Percentiles rank a stretch among this genome's conserved stretches.
phyloP scores from a whole-genome alignment of 2,329 filamentous ascomycete genomes.

The Diplocarpon mali region DNA sequence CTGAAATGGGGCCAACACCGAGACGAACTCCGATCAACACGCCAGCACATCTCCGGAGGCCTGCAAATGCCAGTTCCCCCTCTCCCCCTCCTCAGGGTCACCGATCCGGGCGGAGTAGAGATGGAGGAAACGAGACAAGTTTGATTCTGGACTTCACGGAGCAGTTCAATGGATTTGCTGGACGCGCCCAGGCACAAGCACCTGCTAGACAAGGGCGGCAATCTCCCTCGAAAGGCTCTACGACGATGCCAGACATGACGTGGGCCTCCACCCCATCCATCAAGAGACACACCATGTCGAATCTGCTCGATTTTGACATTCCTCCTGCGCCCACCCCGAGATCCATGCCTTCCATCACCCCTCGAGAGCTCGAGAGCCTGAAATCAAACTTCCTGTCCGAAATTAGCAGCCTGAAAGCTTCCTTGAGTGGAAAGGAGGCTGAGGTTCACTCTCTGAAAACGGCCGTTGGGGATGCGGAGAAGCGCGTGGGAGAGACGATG shows the following conservation, averaged over 20 bases:
- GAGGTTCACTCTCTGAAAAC: slow-evolving; percentile 81
- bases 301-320: slow-evolving; percentile 81
- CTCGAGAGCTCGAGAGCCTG: slow-evolving; percentile 81
- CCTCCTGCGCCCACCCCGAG: slow-evolving; percentile 88
- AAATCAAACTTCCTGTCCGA: slow-evolving; percentile 88
- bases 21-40: slow-evolving; percentile 21
- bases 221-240: slow-evolving; percentile 34
- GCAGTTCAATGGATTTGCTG: slow-evolving; percentile 48
- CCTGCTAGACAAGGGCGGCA: slow-evolving; percentile 36
- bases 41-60: slow-evolving; percentile 23
- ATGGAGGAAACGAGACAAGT: slow-evolving; percentile 54
- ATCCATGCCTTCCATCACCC: slow-evolving; percentile 81
- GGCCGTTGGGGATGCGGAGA: slow-evolving; percentile 82
- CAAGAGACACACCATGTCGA: slow-evolving; percentile 39
- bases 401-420: slow-evolving; percentile 88
- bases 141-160: slow-evolving; percentile 83
- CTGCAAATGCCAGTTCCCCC: slow-evolving; percentile 20
- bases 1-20: slow-evolving; percentile 31
- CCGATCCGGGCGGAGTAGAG: slow-evolving; percentile 22
- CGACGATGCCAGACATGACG: slow-evolving; percentile 17
- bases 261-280: slow-evolving; percentile 20
- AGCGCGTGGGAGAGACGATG: slow-evolving; percentile 75
- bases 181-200: slow-evolving; percentile 30
- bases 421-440: slow-evolving; percentile 83
- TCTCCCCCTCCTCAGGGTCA: slow-evolving; percentile 31